Percentiles rank a stretch among this genome's conserved stretches.
Evolutionary conservation across 2,329 filamentous ascomycete genomes (phyloP).

Genomic region (Fusarium domesticum): DNA sequence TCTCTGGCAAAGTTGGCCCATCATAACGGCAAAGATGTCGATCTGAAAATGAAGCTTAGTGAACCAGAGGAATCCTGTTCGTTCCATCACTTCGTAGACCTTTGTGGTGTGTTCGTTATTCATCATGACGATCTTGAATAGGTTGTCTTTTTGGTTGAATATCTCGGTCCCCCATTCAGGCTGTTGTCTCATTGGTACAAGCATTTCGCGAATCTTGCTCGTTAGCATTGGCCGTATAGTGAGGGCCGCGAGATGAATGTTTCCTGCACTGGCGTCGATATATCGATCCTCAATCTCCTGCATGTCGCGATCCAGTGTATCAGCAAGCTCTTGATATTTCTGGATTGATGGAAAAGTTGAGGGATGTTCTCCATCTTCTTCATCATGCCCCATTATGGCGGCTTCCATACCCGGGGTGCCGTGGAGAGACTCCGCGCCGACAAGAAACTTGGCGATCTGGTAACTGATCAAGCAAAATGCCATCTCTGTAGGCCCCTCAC

Average conservation of each 20-base stretch:
- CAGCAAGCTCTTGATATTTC: conserved; percentile 42
- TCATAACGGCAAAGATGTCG: conserved; percentile 54
- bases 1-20: conserved; percentile 51
- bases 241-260: conserved; percentile 50
- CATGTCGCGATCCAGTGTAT: conserved; percentile 43
- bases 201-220: conserved; percentile 47
- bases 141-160: conserved; percentile 47
- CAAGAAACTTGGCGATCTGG: conserved; percentile 49
- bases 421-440: conserved; percentile 40
- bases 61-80: conserved; percentile 55
- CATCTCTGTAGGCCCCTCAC: conserved; percentile 60
- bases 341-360: conserved; percentile 33
- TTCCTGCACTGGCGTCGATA: conserved; percentile 51
- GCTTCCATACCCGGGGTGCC: conserved; percentile 49
- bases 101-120: conserved; percentile 47
- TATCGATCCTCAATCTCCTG: conserved; percentile 47
- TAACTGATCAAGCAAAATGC: conserved; percentile 52
- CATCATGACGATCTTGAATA: conserved; percentile 54
- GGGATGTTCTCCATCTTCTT: conserved; percentile 32
- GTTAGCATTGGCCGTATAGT: conserved; percentile 47
- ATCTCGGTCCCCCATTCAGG: conserved; percentile 51
- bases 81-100: conserved; percentile 42
- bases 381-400: conserved; percentile 44
- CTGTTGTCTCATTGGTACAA: conserved; percentile 45
- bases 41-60: conserved; percentile 53